Evolutionary conservation across 371 early-diverging fungal genomes (phyloP).

Genomic region (Saksenaea oblongispora): DNA sequence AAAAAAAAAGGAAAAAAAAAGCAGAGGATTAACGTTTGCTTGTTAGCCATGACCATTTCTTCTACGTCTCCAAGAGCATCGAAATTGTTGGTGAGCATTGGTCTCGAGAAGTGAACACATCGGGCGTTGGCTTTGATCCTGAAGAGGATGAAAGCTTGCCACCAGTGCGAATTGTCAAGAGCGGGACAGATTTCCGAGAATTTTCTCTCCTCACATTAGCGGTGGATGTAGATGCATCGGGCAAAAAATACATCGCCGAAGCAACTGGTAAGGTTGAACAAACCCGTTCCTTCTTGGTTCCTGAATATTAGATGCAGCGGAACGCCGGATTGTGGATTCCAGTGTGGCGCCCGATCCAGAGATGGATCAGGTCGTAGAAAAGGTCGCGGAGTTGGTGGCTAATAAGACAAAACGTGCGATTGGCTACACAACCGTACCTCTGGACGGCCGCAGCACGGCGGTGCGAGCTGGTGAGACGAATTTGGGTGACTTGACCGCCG

Average conservation of each 20-base stretch:
- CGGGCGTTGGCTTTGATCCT: constrained; percentile 38
- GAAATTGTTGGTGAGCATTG: constrained; percentile 36
- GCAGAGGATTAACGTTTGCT: not conserved
- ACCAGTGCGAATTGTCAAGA: constrained; percentile 54
- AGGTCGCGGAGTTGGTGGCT: constrained; percentile 40
- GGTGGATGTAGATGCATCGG: constrained; percentile 20
- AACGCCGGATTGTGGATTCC: constrained; percentile 39
- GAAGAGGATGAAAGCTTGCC: constrained; percentile 26
- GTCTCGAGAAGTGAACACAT: constrained; percentile 26
- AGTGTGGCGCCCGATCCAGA: constrained; percentile 33
- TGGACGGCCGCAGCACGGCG: constrained; percentile 58
- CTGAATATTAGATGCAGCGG: constrained; percentile 20
- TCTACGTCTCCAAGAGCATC: constrained; percentile 47
- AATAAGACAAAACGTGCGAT: constrained; percentile 48
- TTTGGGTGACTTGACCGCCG: constrained; percentile 62
- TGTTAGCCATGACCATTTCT: constrained; percentile 66
- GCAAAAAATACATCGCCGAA: constrained; percentile 21
- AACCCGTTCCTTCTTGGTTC: not conserved
- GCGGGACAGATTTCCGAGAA: constrained; percentile 68
- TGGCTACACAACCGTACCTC: constrained; percentile 45
- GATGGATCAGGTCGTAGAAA: constrained; percentile 37
- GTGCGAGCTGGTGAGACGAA: constrained; percentile 60
- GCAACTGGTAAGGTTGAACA: constrained; percentile 27
- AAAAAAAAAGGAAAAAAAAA: not conserved
- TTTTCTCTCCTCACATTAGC: constrained; percentile 45